Base-by-base conservation (phyloP, 2,329 filamentous ascomycete genomes). In the Penicillium sp. region DNA sequence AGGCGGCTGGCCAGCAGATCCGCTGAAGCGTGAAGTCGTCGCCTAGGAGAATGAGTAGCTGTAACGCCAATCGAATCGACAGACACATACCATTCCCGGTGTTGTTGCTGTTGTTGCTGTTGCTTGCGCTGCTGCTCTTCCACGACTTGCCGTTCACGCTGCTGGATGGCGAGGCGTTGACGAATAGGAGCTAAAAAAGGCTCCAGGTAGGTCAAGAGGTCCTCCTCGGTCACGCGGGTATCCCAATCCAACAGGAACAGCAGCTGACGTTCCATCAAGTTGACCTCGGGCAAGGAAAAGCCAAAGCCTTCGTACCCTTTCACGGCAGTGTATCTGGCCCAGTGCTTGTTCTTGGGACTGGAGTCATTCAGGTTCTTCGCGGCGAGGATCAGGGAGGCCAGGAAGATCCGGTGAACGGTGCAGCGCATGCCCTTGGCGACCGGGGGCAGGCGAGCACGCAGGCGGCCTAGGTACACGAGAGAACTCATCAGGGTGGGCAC, bases 261-360 rank as follows among this genome's bases (percentile, higher is more conserved):
- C 19, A 98, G 79, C 71, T 98, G 93, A 78, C 94, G 94, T 78
- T 98, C 93, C 93, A 98, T 98, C 48, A 97, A 78, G 74, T 98
- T 98, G 58, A 98, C 93, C 72, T 98, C 93, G 23, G 87, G 93
- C 54, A 90, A 78, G 58, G 83, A 91, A 76, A 98, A 97, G 56
- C 89, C 87, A 60, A 97, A 98, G 60, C 76, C 80, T 8, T 82
- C 81, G 65, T 76, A 84, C 38, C 79, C 80, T 48, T 76, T 77
- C 55, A 95, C 83, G 58, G 83, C 73, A 45, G 86, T 94, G 76
- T 97, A 98, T 59, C 83, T 84, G 51, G 93, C 90, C 93, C 93
- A 98, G 77, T 98, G 93, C 82, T 97, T 97, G 80, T 98, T 98
- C 83, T 97, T 97, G 49, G 93, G 93, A 9, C 89, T 96, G 47